Evolutionary conservation across 495 filamentous ascomycete genomes (phyloP).

Genomic region (Pseudomonodictys pantanalensis): DNA sequence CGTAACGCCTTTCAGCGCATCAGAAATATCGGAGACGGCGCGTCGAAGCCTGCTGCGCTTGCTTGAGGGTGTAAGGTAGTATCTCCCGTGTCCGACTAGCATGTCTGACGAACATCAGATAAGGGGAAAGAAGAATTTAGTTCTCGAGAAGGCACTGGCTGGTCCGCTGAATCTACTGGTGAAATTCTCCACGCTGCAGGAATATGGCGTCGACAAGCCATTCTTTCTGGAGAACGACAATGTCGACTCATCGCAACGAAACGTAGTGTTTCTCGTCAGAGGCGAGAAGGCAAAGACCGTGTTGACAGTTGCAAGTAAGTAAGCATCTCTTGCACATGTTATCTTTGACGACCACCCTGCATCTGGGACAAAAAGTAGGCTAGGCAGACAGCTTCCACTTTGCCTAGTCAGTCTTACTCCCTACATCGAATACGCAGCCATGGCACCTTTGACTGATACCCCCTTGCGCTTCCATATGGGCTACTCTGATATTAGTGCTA

Average conservation of each 20-base stretch:
- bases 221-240: slow-evolving; percentile 95
- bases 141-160: slow-evolving; percentile 85
- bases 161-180: slow-evolving; percentile 86
- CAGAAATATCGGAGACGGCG: slow-evolving; percentile 76
- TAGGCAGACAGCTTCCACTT: slow-evolving; percentile 57
- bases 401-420: slow-evolving; percentile 65
- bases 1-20: slow-evolving; percentile 71
- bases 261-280: slow-evolving; percentile 87
- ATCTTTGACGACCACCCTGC: background rate
- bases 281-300: slow-evolving; percentile 83
- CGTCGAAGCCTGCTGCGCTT: slow-evolving; percentile 81
- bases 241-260: slow-evolving; percentile 86
- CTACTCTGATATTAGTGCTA: slow-evolving; percentile 18
- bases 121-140: slow-evolving; percentile 96
- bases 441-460: slow-evolving; percentile 11
- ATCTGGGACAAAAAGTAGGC: slow-evolving; percentile 60
- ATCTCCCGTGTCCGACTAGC: slow-evolving; percentile 13
- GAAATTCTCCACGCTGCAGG: slow-evolving; percentile 85
- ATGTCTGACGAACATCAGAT: slow-evolving; percentile 56
- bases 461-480: slow-evolving; percentile 15
- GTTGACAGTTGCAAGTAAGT: slow-evolving; percentile 79
- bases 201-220: slow-evolving; percentile 95
- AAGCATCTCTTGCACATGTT: background rate
- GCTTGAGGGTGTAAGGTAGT: slow-evolving; percentile 84
- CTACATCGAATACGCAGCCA: slow-evolving; percentile 50